Evolutionary conservation across 495 filamentous ascomycete species (phyloP), one percentile per base, ranked within the genome.

Genomic region (Penicillium diatomitis): DNA sequence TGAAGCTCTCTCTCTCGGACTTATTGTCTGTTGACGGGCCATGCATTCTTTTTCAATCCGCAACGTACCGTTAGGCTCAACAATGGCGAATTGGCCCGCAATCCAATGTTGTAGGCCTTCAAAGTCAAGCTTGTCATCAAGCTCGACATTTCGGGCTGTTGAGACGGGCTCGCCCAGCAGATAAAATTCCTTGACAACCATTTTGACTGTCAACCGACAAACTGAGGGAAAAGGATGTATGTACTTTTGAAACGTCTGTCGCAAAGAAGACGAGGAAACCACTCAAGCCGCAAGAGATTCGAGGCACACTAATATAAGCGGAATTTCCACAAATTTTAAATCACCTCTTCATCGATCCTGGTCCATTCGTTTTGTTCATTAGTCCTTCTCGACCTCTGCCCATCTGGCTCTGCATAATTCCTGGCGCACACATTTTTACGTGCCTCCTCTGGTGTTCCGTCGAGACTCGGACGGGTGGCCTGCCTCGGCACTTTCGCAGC

Each of bases 61-160:
- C 8, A 32, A 50, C 54, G 11, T 50, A 57, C 51, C 54, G 47
- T 38, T 53, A 6, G 60, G 51, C 38, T 63, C 58, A 8, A 72
- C 71, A 49, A 78, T 70, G 27, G 65, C 61, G 55, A 72, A 73
- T 10, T 69, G 64, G 29, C 67, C 62, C 8, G 70, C 70, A 32
- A 74, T 61, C 6, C 67, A 50, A 35, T 67, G 54, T 37, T 67
- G 64, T n/a, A 74, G 53, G 0, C 48, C 58, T 32, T 71, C 61
- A 32, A 65, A 47, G 28, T 61, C 60, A 30, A 56, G 41, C 4
- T 61, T 46, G 8, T 61, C 43, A 37, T 70, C 62, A n/a, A 75
- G 9, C n/a, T 69, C 60, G 12, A 77, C 55, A 32, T 60, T 40
- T 38, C 52, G 61, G 6, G 69, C 61, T 28, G 68, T 68, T n/a